A percentile compares a stretch with the other conserved stretches of the same genome.
phyloP scores from a whole-genome alignment of 805 yeast genomes.

The Kazachstania bromeliacearum region DNA sequence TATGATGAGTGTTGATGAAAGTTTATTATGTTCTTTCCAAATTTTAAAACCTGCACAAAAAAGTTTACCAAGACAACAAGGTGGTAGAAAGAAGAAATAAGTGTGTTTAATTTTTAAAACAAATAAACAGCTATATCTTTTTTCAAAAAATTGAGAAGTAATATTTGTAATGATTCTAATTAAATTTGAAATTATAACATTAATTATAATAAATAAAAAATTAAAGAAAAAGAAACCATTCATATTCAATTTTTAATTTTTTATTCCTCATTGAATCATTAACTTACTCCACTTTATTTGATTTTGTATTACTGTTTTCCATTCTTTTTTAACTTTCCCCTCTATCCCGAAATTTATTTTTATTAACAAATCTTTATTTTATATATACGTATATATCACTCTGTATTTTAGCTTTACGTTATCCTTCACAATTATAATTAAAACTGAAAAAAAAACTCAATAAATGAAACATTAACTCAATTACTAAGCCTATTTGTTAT shows the following conservation, averaged over 20 bases:
- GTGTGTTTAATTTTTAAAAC: too few species aligned
- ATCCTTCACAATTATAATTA: constrained; percentile 1
- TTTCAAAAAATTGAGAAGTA: background rate
- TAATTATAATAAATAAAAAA: background rate
- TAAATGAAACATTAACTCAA: too few species aligned
- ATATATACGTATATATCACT: constrained; percentile 1
- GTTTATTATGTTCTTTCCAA: constrained; percentile 90
- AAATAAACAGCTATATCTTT: too few species aligned
- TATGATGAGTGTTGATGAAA: constrained; percentile 98
- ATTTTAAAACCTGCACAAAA: constrained; percentile 97
- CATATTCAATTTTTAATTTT: background rate
- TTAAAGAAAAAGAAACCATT: background rate
- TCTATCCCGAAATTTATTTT: background rate
- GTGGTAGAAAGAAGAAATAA: constrained; percentile 29
- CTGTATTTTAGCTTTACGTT: constrained; percentile 3
- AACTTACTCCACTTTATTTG: background rate
- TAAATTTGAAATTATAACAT: constrained; percentile 23
- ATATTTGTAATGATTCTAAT: background rate
- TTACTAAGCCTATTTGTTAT: background rate
- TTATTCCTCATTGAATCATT: background rate
- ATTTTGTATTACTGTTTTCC: background rate
- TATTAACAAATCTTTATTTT: constrained; percentile 1
- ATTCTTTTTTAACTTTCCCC: background rate
- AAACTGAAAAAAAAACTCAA: too few species aligned
- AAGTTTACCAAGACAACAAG: constrained; percentile 32